phyloP scores from a whole-genome alignment of 257 asterid species.

The Paulownia fortunei region DNA sequence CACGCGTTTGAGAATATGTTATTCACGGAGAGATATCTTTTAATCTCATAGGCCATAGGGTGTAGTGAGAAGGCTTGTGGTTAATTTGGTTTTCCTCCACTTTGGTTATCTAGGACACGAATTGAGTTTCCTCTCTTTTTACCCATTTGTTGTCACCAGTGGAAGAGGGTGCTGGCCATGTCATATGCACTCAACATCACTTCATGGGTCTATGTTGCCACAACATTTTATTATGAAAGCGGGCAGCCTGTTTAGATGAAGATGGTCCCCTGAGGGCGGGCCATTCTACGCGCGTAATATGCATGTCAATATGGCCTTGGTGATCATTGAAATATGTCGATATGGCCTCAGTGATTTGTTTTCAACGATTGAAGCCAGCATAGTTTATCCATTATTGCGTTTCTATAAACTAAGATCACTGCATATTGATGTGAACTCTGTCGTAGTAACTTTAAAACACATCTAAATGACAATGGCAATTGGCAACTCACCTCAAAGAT shows the following conservation, averaged over 20 bases:
- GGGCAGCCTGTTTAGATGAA: background rate
- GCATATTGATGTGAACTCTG: background rate
- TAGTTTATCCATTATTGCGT: too few relatives aligned
- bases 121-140: background rate
- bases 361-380: too few relatives aligned
- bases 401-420: background rate
- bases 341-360: background rate
- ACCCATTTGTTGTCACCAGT: too few relatives aligned
- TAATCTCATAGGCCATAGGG: background rate
- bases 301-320: too few relatives aligned
- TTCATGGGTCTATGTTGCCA: too few relatives aligned
- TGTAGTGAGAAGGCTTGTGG: background rate
- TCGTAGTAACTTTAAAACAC: too few relatives aligned
- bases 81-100: background rate
- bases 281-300: too few relatives aligned
- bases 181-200: too few relatives aligned
- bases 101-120: background rate
- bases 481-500: constrained; percentile 7
- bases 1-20: background rate
- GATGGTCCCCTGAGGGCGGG: background rate
- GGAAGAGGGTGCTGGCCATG: too few relatives aligned
- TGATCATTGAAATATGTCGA: too few relatives aligned
- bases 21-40: background rate
- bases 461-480: too few relatives aligned
- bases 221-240: background rate